Evolutionary conservation across 2,329 filamentous ascomycete species (phyloP), one percentile per base, ranked within the genome.

Genomic region (Monosporascus sp.): DNA sequence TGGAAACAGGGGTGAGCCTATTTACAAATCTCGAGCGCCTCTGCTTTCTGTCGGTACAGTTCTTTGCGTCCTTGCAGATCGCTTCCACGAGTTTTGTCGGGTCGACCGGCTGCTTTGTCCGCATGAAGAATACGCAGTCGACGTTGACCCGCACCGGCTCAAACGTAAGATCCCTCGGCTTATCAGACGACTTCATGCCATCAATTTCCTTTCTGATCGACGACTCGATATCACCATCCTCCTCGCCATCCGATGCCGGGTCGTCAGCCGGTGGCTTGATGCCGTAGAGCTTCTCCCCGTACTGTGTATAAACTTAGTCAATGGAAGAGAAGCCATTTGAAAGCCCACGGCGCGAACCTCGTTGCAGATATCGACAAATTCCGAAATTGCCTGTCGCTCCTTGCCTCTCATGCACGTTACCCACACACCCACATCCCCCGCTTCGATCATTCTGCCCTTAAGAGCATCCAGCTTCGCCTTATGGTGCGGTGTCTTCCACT

Each of bases 351-450:
- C 15, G 65, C 74, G 56, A 70, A 88, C 86, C 73, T 87, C 79
- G 44, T 86, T 77, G 63, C 90, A 87, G 22, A 91, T 72, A 54
- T 79, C 71, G 53, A 76, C 77, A 57, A 91, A 77, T 66, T 93
- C 89, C 49, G 77, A 74, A 2, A 87, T 79, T 15, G 88, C 87
- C 68, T 85, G 87, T 43, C 76, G 77, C 70, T 89, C 87, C 73
- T 88, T 86, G 59, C 82, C 82, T 65, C 86, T 81, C 50, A 86
- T 83, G 66, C 87, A 92, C 0, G 88, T 91, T 27, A 86, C 85
- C 87, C 88, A 93, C 54, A 93, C 84, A 5, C 89, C 89, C 50
- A 78, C 75, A 63, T 91, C 87, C 5, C 88, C 87, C 5, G 86
- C 75, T 60, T 88, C 81, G 48, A 91, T 70, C 14, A 69, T 65